phyloP scores from a whole-genome alignment of 768 basidiomycete species.

The Leccinum pellstonianum region DNA sequence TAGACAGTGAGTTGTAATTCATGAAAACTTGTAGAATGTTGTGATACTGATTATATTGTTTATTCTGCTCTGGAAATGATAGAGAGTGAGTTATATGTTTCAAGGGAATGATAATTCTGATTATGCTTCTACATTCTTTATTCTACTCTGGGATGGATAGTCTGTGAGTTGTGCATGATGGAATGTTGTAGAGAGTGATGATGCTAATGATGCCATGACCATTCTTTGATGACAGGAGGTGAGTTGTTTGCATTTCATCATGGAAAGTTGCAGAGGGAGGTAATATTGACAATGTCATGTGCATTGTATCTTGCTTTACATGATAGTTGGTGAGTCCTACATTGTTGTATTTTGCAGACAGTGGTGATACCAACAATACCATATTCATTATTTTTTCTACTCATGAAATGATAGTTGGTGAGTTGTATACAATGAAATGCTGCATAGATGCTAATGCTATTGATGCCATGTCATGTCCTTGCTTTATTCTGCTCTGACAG shows the following conservation, averaged over 20 bases:
- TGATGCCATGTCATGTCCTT: not conserved
- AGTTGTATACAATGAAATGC: not conserved
- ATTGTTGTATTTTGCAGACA: not conserved
- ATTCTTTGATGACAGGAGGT: not conserved
- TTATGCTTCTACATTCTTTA: not conserved
- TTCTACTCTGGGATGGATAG: not conserved
- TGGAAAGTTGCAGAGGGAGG: not conserved
- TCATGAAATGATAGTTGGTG: not conserved
- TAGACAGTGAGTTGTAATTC: not conserved
- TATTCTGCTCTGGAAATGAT: not conserved
- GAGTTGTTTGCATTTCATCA: not conserved
- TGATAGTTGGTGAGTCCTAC: not conserved
- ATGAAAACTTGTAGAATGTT: not conserved
- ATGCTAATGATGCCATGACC: not conserved
- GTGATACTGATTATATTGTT: not conserved
- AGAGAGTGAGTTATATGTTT: not conserved
- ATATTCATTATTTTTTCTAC: not conserved
- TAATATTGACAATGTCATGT: not conserved
- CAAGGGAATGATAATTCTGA: not conserved
- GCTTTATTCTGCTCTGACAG: not conserved
- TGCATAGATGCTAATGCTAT: not conserved
- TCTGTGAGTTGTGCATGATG: not conserved
- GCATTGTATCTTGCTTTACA: not conserved
- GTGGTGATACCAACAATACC: not conserved
- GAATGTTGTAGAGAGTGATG: not conserved